These are phyloP conservation scores for Vicia faba DNA, from an alignment of 306 rosid genomes.

Conservation along the genomic window DNA sequence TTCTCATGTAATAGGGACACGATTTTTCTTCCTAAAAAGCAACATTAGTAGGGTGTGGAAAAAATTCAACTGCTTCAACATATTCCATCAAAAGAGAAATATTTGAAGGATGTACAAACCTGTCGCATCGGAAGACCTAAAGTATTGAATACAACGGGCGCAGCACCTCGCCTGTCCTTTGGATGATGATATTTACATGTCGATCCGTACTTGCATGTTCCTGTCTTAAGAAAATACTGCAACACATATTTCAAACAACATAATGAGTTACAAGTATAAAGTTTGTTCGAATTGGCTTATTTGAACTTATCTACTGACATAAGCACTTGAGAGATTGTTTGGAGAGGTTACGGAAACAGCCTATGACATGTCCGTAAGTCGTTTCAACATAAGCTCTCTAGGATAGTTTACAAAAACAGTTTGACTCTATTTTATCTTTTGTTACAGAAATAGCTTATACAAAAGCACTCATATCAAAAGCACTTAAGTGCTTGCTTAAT, in stretches of 20 bases:
- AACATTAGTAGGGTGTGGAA: slow-evolving; percentile 13
- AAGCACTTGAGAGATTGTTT: background rate
- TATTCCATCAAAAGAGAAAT: slow-evolving; percentile 18
- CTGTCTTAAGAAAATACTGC: slow-evolving; percentile 97
- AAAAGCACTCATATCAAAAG: background rate
- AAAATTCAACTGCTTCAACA: background rate
- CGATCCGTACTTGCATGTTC: slow-evolving; percentile 94
- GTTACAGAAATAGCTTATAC: background rate
- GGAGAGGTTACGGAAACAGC: background rate
- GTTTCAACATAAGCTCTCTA: background rate
- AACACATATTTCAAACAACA: slow-evolving; percentile 35
- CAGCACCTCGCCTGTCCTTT: slow-evolving; percentile 93
- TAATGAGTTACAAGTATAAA: slow-evolving; percentile 26
- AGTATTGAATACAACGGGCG: slow-evolving; percentile 72
- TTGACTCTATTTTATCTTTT: background rate
- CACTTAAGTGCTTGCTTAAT: background rate
- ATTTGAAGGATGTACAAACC: slow-evolving; percentile 45
- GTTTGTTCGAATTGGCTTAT: background rate
- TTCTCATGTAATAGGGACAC: slow-evolving; percentile 89
- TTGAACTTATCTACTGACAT: background rate
- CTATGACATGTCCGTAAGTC: background rate
- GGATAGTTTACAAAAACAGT: background rate
- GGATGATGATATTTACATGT: slow-evolving; percentile 98
- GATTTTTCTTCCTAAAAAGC: slow-evolving; percentile 75
- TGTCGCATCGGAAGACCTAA: slow-evolving; percentile 93